A percentile compares a stretch with the other conserved stretches of the same genome.
phyloP scores from a whole-genome alignment of 345 rosid genomes.

The Brassica napus region DNA sequence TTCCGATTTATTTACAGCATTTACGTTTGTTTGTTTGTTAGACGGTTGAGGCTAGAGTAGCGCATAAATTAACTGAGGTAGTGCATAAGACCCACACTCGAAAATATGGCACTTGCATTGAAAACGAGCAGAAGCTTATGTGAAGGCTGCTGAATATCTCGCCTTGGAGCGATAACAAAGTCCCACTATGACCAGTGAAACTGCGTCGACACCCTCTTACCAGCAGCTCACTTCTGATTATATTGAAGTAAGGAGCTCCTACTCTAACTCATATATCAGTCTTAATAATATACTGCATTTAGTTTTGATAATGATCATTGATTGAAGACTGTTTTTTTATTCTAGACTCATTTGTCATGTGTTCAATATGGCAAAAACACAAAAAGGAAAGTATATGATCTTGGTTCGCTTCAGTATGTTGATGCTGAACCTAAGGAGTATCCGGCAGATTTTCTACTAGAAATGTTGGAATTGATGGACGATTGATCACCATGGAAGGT shows the following conservation, averaged over 20 bases:
- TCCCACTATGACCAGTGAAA: neutral
- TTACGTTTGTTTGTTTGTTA: neutral
- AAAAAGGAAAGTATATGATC: neutral
- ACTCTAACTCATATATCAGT: neutral
- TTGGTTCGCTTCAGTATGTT: neutral
- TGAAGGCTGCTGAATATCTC: too few relatives aligned
- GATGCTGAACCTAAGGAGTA: neutral
- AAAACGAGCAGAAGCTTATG: too few relatives aligned
- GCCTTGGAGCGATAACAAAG: too few relatives aligned
- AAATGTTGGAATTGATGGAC: neutral
- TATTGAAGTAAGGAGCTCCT: neutral
- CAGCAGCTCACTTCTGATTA: neutral
- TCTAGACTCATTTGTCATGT: neutral
- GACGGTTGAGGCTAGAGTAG: neutral
- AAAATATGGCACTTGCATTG: neutral
- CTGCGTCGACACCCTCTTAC: neutral
- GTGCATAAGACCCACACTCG: neutral
- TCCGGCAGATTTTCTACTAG: neutral
- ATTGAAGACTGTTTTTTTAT: too few relatives aligned
- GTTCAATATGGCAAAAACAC: neutral
- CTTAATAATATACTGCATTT: too few relatives aligned
- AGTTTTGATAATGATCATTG: neutral
- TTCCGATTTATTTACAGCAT: too few relatives aligned
- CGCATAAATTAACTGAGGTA: neutral
- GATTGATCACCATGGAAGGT: neutral